Conservation (phyloP, 495 filamentous ascomycete species). For the Tuber magnatum region DNA sequence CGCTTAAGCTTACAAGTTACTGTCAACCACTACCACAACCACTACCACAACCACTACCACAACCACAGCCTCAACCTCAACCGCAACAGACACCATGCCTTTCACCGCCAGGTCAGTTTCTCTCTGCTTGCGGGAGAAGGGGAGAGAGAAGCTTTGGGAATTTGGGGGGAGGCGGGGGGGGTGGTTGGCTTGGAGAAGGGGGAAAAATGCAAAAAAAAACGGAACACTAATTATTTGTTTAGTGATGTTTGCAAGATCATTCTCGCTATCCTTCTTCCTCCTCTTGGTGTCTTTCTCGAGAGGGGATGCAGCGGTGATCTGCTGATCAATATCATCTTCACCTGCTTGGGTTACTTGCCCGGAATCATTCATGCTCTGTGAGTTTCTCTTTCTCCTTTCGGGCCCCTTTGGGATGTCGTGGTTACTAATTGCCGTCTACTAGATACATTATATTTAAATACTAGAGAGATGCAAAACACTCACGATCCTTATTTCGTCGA, state of each 20-base stretch:
- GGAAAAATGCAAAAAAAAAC: neutral
- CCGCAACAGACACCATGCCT: constrained; percentile 19
- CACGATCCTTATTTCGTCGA: neutral
- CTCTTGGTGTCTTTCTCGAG: constrained; percentile 88
- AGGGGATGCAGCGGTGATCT: constrained; percentile 34
- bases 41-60: too few relatives aligned
- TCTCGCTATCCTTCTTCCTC: constrained; percentile 53
- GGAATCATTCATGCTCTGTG: constrained; percentile 46
- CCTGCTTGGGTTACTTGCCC: constrained; percentile 73
- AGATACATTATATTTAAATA: constrained; percentile 42
- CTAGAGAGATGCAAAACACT: constrained; percentile 7
- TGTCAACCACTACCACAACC: neutral
- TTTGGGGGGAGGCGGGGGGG: neutral
- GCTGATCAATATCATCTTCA: constrained; percentile 77
- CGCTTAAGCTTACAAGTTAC: neutral
- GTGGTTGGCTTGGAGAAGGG: too few relatives aligned
- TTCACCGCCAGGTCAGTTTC: constrained; percentile 31
- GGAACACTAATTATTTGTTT: constrained; percentile 8
- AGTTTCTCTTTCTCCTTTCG: neutral
- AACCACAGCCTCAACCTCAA: too few relatives aligned
- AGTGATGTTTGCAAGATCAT: constrained; percentile 40
- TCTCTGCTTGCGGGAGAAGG: neutral
- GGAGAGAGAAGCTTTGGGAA: neutral
- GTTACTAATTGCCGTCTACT: constrained; percentile 2
- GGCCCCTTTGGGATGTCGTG: neutral